A percentile compares a stretch with the other conserved stretches of the same genome.
Conservation (phyloP, 306 rosid species). For the Boehmeria nivea region DNA sequence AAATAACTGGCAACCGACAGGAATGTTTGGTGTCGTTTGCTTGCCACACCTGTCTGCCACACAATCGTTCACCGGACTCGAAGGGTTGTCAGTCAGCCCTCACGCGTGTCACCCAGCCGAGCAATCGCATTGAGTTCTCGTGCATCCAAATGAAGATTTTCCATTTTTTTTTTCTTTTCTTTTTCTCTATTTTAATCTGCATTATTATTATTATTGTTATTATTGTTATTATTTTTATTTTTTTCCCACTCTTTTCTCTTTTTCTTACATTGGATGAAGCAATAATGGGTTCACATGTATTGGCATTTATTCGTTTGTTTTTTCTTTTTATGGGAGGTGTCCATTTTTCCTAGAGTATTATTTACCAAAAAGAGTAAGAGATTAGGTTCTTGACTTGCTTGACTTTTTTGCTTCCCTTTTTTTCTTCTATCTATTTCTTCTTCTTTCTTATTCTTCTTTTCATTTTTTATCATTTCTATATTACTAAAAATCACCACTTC, state of each 20-base stretch:
- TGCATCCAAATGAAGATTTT: conserved; percentile 5
- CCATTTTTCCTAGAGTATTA: conserved; percentile 16
- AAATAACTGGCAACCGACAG: conserved; percentile 66
- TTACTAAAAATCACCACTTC: not conserved
- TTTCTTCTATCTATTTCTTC: not conserved
- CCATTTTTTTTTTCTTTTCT: too few relatives aligned
- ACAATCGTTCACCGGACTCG: conserved; percentile 42
- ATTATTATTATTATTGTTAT: not conserved
- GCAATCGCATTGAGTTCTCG: conserved; percentile 17
- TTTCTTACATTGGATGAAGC: not conserved
- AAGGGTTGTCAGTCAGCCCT: too few relatives aligned
- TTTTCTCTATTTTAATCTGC: too few relatives aligned
- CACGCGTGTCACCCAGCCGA: conserved; percentile 22
- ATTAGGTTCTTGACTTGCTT: conserved; percentile 34
- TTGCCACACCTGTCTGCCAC: conserved; percentile 1
- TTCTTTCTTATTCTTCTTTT: conserved; percentile 6
- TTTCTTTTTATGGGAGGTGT: conserved; percentile 45
- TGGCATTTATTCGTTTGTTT: conserved; percentile 37
- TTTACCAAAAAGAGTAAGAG: conserved; percentile 60
- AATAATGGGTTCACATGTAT: conserved; percentile 33
- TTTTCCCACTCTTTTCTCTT: too few relatives aligned
- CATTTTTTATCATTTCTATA: conserved; percentile 10
- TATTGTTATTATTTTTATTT: not conserved
- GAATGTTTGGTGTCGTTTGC: conserved; percentile 36
- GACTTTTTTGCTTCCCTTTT: conserved; percentile 1